Conservation (phyloP, 345 rosid species). For the Eucalyptus cladocalyx region DNA sequence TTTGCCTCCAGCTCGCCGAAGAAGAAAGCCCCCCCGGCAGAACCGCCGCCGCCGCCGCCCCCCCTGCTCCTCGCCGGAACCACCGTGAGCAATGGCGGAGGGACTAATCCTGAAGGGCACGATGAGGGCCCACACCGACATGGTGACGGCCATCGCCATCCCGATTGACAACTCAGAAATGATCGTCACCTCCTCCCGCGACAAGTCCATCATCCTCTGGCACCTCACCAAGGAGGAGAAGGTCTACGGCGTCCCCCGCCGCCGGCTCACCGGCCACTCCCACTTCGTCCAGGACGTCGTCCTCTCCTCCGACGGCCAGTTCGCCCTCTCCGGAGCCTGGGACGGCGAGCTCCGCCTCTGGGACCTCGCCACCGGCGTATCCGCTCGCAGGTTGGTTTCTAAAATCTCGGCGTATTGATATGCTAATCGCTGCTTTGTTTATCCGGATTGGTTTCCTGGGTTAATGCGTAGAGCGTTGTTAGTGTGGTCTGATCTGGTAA, state of each 20-base stretch:
- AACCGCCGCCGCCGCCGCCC: too few species aligned
- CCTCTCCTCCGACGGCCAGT: constrained; percentile 76
- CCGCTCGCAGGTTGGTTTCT: constrained; percentile 20
- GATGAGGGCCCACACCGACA: constrained; percentile 92
- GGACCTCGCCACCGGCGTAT: constrained; percentile 35
- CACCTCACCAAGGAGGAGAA: constrained; percentile 84
- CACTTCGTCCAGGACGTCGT: constrained; percentile 94
- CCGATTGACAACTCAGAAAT: constrained; percentile 90
- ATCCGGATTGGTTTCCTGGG: not conserved
- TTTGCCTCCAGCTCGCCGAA: not conserved
- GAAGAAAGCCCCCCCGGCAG: not conserved
- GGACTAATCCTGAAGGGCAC: constrained; percentile 71
- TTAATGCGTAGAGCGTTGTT: too few species aligned
- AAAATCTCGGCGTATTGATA: not conserved
- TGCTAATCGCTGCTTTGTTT: not conserved
- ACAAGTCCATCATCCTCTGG: constrained; percentile 94
- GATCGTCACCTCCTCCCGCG: constrained; percentile 89
- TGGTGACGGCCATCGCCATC: constrained; percentile 89
- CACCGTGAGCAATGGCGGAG: constrained; percentile 42
- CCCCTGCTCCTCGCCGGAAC: not conserved
- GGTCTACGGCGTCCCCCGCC: constrained; percentile 68
- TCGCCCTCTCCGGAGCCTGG: constrained; percentile 49
- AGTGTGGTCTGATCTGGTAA: not conserved
- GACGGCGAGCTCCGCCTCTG: constrained; percentile 52
- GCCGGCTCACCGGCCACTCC: constrained; percentile 93